phyloP scores from a whole-genome alignment of 768 basidiomycete species.

The Tephrocybe sp. region DNA sequence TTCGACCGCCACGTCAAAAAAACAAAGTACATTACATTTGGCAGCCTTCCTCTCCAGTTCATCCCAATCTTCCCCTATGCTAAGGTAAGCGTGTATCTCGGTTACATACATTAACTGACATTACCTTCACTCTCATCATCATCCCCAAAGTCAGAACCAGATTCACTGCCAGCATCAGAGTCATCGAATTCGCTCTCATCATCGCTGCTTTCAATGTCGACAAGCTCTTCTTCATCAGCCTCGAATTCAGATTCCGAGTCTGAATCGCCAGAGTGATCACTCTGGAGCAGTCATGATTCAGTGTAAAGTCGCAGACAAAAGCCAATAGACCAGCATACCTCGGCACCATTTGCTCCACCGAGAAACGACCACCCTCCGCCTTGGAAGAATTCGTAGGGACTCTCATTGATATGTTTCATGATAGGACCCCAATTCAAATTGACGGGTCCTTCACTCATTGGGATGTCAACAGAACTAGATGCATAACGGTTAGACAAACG shows the following conservation, averaged over 20 bases:
- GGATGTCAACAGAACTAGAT: slow-evolving; percentile 93
- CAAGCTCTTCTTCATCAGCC: slow-evolving; percentile 54
- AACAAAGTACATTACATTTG: slow-evolving; percentile 53
- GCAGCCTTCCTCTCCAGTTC: slow-evolving; percentile 91
- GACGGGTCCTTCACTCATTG: slow-evolving; percentile 93
- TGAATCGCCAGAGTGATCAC: slow-evolving; percentile 42
- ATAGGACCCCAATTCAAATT: slow-evolving; percentile 98
- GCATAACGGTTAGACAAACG: slow-evolving; percentile 10
- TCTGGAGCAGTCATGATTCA: slow-evolving; percentile 24
- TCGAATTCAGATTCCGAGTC: slow-evolving; percentile 55
- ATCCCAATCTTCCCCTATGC: slow-evolving; percentile 90
- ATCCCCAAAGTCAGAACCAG: slow-evolving; percentile 63
- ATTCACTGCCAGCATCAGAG: slow-evolving; percentile 60
- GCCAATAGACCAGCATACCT: slow-evolving; percentile 39
- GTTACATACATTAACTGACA: no score
- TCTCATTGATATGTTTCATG: slow-evolving; percentile 98
- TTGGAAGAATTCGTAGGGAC: slow-evolving; percentile 93
- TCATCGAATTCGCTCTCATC: slow-evolving; percentile 73
- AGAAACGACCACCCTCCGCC: slow-evolving; percentile 96
- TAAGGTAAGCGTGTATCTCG: no score
- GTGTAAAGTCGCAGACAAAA: background rate
- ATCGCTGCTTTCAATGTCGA: slow-evolving; percentile 53
- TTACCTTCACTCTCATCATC: slow-evolving; percentile 61
- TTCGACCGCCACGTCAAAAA: slow-evolving; percentile 11
- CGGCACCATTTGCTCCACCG: slow-evolving; percentile 66